Conservation (phyloP, 2,329 filamentous ascomycete genomes). For the Aspergillus calidoustus region DNA sequence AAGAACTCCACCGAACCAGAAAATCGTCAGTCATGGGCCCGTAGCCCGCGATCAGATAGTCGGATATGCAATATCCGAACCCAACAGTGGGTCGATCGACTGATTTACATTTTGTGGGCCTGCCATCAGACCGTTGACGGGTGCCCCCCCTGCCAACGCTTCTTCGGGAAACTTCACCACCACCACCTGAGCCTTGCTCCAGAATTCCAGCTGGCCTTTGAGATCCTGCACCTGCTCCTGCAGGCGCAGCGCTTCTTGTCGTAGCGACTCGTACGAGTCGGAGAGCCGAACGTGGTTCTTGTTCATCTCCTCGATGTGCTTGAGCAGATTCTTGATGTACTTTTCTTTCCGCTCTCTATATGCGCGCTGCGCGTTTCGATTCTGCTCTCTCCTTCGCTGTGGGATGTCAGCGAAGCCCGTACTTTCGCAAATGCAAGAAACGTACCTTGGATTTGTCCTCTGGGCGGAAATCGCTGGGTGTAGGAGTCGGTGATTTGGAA, state of each 20-base stretch:
- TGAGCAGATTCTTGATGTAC: slow-evolving; percentile 5
- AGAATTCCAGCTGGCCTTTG: neutral
- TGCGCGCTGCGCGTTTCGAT: slow-evolving; percentile 1
- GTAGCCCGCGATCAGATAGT: neutral
- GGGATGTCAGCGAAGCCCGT: neutral
- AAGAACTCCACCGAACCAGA: neutral
- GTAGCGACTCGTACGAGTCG: slow-evolving; percentile 1
- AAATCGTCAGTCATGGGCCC: neutral
- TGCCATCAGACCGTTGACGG: neutral
- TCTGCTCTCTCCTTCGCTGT: neutral
- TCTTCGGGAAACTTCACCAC: neutral
- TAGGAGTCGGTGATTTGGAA: neutral
- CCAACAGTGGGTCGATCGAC: neutral
- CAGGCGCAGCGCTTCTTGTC: neutral
- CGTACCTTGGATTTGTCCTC: neutral
- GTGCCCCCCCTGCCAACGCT: neutral
- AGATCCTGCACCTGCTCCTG: neutral
- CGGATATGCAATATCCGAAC: neutral
- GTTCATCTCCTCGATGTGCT: slow-evolving; percentile 8
- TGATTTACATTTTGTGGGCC: neutral
- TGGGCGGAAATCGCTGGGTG: neutral
- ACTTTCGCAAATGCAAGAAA: neutral
- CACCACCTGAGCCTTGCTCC: slow-evolving; percentile 1
- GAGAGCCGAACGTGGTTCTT: neutral
- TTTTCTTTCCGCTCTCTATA: slow-evolving; percentile 3